These are phyloP conservation scores for Trichosporon sp. DNA, from an alignment of 1,284 basidiomycete species.

Conservation along the genomic window DNA sequence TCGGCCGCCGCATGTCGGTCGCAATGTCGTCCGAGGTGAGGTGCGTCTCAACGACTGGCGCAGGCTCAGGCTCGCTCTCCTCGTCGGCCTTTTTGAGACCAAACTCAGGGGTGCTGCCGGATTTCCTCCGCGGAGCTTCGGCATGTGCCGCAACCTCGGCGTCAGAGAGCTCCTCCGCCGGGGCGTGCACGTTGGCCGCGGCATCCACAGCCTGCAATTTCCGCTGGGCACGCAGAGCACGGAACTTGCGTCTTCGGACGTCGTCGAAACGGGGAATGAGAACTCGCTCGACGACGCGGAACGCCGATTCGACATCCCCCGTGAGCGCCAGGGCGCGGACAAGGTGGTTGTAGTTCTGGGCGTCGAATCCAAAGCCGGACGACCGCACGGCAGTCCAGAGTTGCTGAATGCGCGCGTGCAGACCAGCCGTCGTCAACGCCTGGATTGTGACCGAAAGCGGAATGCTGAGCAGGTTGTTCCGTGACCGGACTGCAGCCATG, in stretches of 20 bases:
- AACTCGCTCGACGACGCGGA: slow-evolving; percentile 75
- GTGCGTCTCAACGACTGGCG: not conserved
- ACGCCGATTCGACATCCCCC: slow-evolving; percentile 73
- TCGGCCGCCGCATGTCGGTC: slow-evolving; percentile 25
- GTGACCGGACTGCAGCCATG: slow-evolving; percentile 1
- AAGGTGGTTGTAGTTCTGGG: slow-evolving; percentile 90
- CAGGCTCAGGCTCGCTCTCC: not conserved
- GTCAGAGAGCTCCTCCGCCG: not conserved
- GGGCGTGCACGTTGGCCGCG: slow-evolving; percentile 27
- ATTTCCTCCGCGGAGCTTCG: not conserved
- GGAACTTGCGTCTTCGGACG: slow-evolving; percentile 23
- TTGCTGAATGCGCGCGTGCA: slow-evolving; percentile 60
- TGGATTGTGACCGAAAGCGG: slow-evolving; percentile 84
- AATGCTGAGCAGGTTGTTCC: slow-evolving; percentile 62
- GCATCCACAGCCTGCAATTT: slow-evolving; percentile 48
- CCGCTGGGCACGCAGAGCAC: slow-evolving; percentile 20
- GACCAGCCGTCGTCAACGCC: slow-evolving; percentile 62
- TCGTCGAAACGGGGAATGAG: slow-evolving; percentile 61
- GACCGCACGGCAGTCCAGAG: slow-evolving; percentile 65
- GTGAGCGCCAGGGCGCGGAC: slow-evolving; percentile 69
- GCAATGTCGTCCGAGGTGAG: slow-evolving; percentile 11
- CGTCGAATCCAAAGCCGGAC: slow-evolving; percentile 76
- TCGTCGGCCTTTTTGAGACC: not conserved
- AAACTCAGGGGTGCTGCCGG: not conserved
- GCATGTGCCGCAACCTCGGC: not conserved